Evolutionary conservation across 2,329 filamentous ascomycete species (phyloP).

Genomic region (Nannizzia gypsea): DNA sequence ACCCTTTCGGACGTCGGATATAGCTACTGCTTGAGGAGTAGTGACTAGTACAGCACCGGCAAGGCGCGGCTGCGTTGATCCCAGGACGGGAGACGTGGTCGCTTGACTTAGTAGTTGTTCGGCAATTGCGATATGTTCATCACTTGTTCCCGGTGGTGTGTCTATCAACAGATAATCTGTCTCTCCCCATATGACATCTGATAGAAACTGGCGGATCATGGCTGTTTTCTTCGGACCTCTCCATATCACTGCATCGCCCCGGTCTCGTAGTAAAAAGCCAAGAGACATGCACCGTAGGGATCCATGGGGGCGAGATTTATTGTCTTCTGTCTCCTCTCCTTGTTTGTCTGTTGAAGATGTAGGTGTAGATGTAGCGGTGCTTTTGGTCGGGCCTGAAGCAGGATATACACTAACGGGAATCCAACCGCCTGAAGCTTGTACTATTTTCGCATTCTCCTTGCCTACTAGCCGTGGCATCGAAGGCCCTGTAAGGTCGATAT

Average conservation of each 20-base stretch:
- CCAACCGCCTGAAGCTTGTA: conserved; percentile 85
- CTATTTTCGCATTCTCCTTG: conserved; percentile 79
- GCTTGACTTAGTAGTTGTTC: conserved; percentile 57
- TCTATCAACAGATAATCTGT: conserved; percentile 92
- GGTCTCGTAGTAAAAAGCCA: conserved; percentile 71
- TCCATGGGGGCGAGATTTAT: conserved; percentile 19
- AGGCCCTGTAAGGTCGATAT: conserved; percentile 90
- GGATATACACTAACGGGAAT: conserved; percentile 74
- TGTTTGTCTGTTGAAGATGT: conserved; percentile 5
- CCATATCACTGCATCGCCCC: conserved; percentile 93
- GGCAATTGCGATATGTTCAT: conserved; percentile 91
- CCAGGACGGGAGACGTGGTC: background rate
- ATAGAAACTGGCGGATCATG: conserved; percentile 94
- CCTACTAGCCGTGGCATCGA: conserved; percentile 93
- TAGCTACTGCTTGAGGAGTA: conserved; percentile 87
- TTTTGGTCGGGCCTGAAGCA: conserved; percentile 21
- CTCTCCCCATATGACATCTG: conserved; percentile 75
- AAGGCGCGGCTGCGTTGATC: conserved; percentile 45
- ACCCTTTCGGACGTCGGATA: conserved; percentile 87
- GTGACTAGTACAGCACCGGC: conserved; percentile 88
- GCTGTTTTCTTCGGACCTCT: conserved; percentile 96
- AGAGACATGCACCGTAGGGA: conserved; percentile 67
- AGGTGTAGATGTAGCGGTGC: conserved; percentile 7
- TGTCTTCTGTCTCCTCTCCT: background rate
- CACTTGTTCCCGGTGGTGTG: conserved; percentile 88